phyloP scores from a whole-genome alignment of 306 rosid genomes.

The Sicyos edulis region DNA sequence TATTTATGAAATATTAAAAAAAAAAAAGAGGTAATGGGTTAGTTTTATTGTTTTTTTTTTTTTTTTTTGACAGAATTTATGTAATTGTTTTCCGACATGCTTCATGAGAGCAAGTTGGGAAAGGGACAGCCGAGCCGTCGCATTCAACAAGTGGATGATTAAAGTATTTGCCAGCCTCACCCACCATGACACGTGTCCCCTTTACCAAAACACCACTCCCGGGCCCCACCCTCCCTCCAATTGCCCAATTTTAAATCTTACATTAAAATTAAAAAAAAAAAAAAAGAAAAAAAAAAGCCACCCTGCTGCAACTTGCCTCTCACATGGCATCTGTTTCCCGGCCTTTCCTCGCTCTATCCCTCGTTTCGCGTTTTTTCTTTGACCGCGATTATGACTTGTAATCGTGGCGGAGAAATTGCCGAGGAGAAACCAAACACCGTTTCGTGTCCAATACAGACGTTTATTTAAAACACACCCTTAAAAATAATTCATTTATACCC shows the following conservation, averaged over 20 bases:
- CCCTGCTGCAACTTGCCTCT: slow-evolving; percentile 9
- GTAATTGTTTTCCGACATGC: no score
- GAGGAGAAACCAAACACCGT: slow-evolving; percentile 19
- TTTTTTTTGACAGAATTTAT: no score
- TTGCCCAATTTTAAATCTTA: background rate
- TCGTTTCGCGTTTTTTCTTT: background rate
- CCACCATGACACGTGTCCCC: slow-evolving; percentile 19
- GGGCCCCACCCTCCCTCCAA: slow-evolving; percentile 8
- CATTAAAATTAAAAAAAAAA: no score
- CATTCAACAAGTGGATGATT: slow-evolving; percentile 20
- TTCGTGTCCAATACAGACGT: background rate
- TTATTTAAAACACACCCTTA: no score
- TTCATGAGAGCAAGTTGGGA: no score
- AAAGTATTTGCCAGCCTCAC: background rate
- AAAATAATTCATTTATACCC: no score
- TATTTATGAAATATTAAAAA: no score
- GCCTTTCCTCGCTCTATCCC: background rate
- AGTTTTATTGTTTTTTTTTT: no score
- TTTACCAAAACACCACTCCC: background rate
- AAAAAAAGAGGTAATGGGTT: no score
- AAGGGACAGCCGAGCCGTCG: slow-evolving; percentile 18
- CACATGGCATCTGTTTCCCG: background rate
- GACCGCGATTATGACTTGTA: background rate
- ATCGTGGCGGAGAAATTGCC: background rate
- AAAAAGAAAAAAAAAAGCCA: background rate